A percentile compares a stretch with the other conserved stretches of the same genome.
These are phyloP conservation scores for Aspergillus fructus DNA, from an alignment of 2,329 filamentous ascomycete genomes.

Conservation along the genomic window DNA sequence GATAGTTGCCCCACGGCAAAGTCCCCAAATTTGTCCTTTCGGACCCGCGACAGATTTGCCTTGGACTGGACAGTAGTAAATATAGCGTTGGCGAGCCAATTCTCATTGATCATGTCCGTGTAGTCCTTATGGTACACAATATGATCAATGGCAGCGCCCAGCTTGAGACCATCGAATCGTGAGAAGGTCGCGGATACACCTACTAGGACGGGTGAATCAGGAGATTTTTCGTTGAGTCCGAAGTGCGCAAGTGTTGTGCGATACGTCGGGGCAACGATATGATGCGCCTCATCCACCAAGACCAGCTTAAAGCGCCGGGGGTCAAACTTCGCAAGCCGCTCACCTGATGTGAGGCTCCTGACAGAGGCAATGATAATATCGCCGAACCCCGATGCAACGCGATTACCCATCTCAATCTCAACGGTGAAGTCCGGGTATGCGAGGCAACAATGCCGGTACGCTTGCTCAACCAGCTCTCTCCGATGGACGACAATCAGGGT, in stretches of 20 bases:
- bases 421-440: constrained; percentile 79
- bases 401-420: constrained; percentile 87
- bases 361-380: constrained; percentile 95
- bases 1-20: constrained; percentile 79
- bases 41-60: constrained; percentile 74
- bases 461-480: constrained; percentile 91
- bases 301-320: constrained; percentile 80
- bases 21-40: constrained; percentile 66
- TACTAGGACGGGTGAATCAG: constrained; percentile 65
- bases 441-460: constrained; percentile 75
- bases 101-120: constrained; percentile 78
- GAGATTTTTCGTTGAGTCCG: constrained; percentile 57
- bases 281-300: constrained; percentile 93
- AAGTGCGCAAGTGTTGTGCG: constrained; percentile 76
- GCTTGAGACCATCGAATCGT: constrained; percentile 77
- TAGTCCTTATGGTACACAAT: constrained; percentile 94
- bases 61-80: constrained; percentile 90
- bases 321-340: constrained; percentile 79
- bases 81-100: constrained; percentile 87
- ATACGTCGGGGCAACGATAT: constrained; percentile 85
- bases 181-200: constrained; percentile 83
- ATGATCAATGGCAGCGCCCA: constrained; percentile 85
- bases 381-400: constrained; percentile 72
- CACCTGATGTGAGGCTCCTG: constrained; percentile 74
- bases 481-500: constrained; percentile 92